Percentiles rank a stretch among this genome's conserved stretches.
phyloP scores from a whole-genome alignment of 768 basidiomycete genomes.

The Sarcodon sp. region DNA sequence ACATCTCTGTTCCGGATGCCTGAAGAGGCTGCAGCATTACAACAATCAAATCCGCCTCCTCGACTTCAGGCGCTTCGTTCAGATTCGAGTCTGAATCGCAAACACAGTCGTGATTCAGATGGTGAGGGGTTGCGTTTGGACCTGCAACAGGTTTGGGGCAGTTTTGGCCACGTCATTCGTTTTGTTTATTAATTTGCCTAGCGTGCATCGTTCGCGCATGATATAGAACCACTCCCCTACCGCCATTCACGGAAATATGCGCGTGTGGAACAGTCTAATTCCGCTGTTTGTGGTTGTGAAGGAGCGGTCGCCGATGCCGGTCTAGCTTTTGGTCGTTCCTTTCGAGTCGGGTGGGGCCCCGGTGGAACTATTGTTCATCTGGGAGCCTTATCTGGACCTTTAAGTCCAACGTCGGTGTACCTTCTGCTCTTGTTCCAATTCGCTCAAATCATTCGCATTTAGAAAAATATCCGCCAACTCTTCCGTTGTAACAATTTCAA shows the following conservation, averaged over 20 bases:
- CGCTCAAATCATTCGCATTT: constrained; percentile 1
- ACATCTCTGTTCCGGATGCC: constrained; percentile 72
- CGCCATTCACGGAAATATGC: constrained; percentile 75
- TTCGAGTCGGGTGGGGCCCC: constrained; percentile 86
- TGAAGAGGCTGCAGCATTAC: constrained; percentile 57
- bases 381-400: constrained; percentile 59
- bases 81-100: constrained; percentile 33
- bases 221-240: constrained; percentile 52
- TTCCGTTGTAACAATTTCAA: constrained; percentile 41
- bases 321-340: constrained; percentile 74
- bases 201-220: constrained; percentile 72
- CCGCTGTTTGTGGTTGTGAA: constrained; percentile 53
- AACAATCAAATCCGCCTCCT: constrained; percentile 32
- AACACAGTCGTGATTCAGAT: constrained; percentile 71
- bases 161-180: background rate
- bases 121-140: constrained; percentile 53
- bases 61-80: constrained; percentile 18
- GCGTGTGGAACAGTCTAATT: constrained; percentile 56
- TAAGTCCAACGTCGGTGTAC: constrained; percentile 37
- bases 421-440: constrained; percentile 1
- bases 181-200: constrained; percentile 15
- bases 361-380: constrained; percentile 63
- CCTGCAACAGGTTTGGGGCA: constrained; percentile 41
- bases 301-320: constrained; percentile 68
- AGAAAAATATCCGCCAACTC: constrained; percentile 50